Base-by-base conservation (phyloP, 2,329 filamentous ascomycete genomes). In the Paraphoma sp. region DNA sequence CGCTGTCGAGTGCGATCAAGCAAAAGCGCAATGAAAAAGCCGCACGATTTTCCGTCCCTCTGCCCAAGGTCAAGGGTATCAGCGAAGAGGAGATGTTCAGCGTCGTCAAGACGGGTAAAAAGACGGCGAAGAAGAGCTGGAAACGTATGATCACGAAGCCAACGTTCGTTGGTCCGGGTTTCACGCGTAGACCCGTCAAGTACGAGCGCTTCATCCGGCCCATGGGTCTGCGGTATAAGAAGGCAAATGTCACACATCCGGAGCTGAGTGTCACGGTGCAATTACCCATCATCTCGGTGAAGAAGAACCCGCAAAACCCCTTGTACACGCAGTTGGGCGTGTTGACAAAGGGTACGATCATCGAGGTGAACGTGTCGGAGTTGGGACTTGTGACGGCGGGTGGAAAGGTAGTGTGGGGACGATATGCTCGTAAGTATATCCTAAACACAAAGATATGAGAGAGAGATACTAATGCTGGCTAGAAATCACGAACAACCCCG, bases 61-160 rank as follows among this genome's bases (percentile, higher is more conserved):
- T 99, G 72, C 95, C 95, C 36, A 97, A 97, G 81, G 95, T 98
- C 44, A 87, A 91, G 71, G 94, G 92, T 63, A 97, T 98, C 68
- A 88, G 87, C 65, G 94, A 98, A 82, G 92, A 96, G 83, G 94
- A 97, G 82, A 71, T 97, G 90, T 98, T 98, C 84, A 94, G 92
- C 80, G 93, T 97, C 12, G 88, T 98, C 72, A 93, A 93, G 82
- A 98, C 94, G 31, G 94, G 95, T 70, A 72, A 71, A 60, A 97
- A 97, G 84, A 92, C 89, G 2, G 84, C 88, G 54, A 93, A 96
- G 86, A 96, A 95, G 84, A 84, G 83, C 54, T 84, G 89, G 89
- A 91, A 91, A 81, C 79, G 88, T 36, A 88, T 86, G 84, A 88
- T 92, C 58, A 93, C 88, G 14, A 91, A 93, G 79, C 89, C 90